A percentile compares a stretch with the other conserved stretches of the same genome.
Conservation (phyloP, 148 eudicot species). For the Rhododendron vialii region DNA sequence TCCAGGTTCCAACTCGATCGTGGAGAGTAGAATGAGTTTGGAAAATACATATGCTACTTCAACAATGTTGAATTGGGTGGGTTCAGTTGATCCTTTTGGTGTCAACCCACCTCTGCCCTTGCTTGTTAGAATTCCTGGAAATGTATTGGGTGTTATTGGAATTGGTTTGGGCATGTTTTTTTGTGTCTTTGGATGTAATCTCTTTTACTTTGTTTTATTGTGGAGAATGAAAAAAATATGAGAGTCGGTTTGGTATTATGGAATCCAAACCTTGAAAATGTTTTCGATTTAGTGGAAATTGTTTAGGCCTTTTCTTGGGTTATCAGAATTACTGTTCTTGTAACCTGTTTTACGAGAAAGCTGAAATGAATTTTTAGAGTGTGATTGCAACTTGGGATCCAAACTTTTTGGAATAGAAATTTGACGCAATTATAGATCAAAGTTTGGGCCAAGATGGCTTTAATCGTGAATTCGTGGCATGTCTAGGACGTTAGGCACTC, state of each 20-base stretch:
- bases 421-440: neutral
- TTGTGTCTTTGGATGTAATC: neutral
- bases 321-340: neutral
- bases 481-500: too few relatives aligned
- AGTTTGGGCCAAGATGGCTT: neutral
- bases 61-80: neutral
- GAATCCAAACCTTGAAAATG: neutral
- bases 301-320: neutral
- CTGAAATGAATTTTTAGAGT: neutral
- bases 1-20: neutral
- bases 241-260: neutral
- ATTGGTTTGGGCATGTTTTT: neutral
- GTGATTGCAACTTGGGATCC: neutral
- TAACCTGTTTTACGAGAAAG: neutral
- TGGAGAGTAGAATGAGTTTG: neutral
- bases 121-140: neutral
- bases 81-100: neutral
- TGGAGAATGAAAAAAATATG: neutral
- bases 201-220: neutral
- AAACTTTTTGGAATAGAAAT: neutral
- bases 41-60: neutral
- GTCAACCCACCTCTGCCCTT: neutral
- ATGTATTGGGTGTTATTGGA: neutral
- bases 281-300: neutral
- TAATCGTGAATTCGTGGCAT: neutral